Evolutionary conservation across 129 eudicot genomes (phyloP).

Genomic region (Gnaphalium uliginosum): DNA sequence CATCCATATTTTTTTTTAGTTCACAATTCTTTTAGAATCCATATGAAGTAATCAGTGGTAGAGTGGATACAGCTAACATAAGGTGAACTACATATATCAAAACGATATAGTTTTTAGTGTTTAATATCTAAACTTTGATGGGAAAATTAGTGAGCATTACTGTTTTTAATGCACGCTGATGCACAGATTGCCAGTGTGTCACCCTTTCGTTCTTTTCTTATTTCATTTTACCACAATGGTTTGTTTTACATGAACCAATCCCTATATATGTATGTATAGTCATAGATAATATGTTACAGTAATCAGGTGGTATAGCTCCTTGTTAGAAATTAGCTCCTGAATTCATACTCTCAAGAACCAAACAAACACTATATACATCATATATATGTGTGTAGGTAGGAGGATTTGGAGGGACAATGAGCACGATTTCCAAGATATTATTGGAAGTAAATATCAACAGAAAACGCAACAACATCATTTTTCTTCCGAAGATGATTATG

Average conservation of each 20-base stretch:
- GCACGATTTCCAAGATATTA: constrained; percentile 30
- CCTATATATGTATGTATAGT: too few species aligned
- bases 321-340: background rate
- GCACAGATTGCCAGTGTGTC: background rate
- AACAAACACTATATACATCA: background rate
- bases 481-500: constrained; percentile 16
- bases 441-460: constrained; percentile 34
- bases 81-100: too few species aligned
- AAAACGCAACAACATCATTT: constrained; percentile 35
- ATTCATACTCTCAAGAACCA: background rate
- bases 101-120: too few species aligned
- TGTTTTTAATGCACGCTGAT: too few species aligned
- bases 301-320: background rate
- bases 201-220: too few species aligned
- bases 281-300: background rate
- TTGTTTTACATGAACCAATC: background rate
- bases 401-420: constrained; percentile 33
- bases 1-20: too few species aligned
- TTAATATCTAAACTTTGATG: too few species aligned
- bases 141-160: too few species aligned
- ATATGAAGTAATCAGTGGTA: too few species aligned
- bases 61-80: too few species aligned
- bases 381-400: background rate
- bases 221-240: too few species aligned
- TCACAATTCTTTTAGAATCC: too few species aligned